Percentiles rank a stretch among this genome's conserved stretches.
phyloP scores from a whole-genome alignment of 2,329 filamentous ascomycete genomes.

The Talaromyces sp. region DNA sequence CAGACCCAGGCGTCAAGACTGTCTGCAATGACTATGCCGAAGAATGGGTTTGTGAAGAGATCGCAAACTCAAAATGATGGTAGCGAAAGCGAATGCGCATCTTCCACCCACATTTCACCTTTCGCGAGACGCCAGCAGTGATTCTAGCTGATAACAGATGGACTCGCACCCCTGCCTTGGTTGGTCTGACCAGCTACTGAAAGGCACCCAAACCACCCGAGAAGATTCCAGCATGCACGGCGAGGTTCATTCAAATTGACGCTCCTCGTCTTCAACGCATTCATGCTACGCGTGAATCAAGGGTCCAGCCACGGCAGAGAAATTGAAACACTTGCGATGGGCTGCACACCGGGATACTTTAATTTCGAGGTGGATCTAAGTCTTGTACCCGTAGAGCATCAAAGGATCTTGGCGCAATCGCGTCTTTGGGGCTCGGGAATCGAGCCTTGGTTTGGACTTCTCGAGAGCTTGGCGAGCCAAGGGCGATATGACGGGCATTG shows the following conservation, averaged over 20 bases:
- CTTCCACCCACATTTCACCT: not conserved
- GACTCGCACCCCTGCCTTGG: not conserved
- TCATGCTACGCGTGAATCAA: not conserved
- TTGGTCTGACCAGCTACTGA: not conserved
- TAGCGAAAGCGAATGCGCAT: not conserved
- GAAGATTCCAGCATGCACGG: not conserved
- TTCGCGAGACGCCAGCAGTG: not conserved
- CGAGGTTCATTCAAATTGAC: not conserved
- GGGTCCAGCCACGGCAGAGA: not conserved
- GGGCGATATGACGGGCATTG: conserved; percentile 27
- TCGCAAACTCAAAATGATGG: not conserved
- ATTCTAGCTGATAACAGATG: not conserved
- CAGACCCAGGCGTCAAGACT: not conserved
- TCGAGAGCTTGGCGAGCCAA: conserved; percentile 24
- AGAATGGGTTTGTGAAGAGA: not conserved
- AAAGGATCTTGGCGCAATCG: conserved; percentile 30
- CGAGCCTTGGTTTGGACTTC: conserved; percentile 22
- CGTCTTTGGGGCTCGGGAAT: conserved; percentile 33
- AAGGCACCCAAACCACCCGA: not conserved
- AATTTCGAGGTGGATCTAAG: conserved; percentile 34
- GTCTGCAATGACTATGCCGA: not conserved
- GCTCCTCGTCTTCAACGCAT: not conserved
- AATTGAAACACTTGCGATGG: not conserved
- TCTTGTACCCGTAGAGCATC: conserved; percentile 23
- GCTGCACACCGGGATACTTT: conserved; percentile 48